Evolutionary conservation across 495 filamentous ascomycete genomes (phyloP), one percentile per base, ranked within the genome.

Genomic region (Neurospora tetraspora): DNA sequence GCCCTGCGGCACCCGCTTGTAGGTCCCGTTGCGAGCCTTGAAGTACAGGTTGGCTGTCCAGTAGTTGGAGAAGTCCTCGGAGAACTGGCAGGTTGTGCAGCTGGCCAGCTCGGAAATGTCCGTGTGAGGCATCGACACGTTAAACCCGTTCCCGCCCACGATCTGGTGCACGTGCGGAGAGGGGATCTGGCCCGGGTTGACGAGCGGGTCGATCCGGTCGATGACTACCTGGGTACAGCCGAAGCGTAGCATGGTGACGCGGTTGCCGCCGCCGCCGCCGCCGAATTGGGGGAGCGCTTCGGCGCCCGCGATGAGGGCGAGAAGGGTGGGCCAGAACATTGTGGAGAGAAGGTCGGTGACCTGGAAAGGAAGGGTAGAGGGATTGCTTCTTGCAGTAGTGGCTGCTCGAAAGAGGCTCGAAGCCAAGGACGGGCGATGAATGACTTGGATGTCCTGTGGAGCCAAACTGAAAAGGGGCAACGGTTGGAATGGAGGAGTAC

Each of bases 31-130:
- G 39, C 78, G 78, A 16, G 84, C 83, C 77, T 81, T 81, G 80
- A 85, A 86, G 78, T 84, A 86, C 68, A 86, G 75, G 76, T 82
- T 81, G 27, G 84, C 83, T 0, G 84, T 84, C 83, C 84, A 86
- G 81, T 86, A 86, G 81, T 86, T 86, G 72, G 78, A 80, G 76
- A 83, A 83, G 70, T 84, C 81, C 69, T 84, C 81, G 39, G 79
- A 76, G 73, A 84, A 84, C 38, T 78, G 75, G 73, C 82, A 84
- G 2, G 81, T 83, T 0, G 82, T 84, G 77, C 82, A 84, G 42
- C 68, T 73, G n/a, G 82, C 80, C n/a, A 73, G 73, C 27, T 68
- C 45, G n/a, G 82, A 71, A 59, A 83, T 77, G 69, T 84, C 82
- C 39, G 75, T 78, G 31, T 81, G 81, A 7, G 81, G 82, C 81